These are phyloP conservation scores for Chlamydomonas schloesseri DNA, from an alignment of 139 green algal species.

Conservation along the genomic window DNA sequence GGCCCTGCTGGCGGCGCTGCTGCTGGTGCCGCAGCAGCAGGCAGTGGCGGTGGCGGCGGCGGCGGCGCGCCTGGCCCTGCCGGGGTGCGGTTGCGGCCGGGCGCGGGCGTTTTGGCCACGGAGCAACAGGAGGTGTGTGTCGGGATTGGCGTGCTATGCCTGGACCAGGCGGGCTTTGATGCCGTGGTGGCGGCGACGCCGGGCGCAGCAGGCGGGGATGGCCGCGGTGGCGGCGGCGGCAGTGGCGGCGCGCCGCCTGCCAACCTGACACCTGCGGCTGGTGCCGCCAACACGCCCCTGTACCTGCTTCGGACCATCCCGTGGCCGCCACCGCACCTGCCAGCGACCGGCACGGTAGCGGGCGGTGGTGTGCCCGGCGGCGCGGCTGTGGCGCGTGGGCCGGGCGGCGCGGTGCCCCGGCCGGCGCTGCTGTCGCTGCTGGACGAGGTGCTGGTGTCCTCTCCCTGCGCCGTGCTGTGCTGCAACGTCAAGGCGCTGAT, in stretches of 20 bases:
- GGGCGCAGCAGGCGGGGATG: neutral
- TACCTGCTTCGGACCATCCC: neutral
- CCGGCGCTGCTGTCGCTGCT: constrained; percentile 3
- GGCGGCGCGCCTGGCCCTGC: neutral
- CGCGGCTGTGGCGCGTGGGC: too few species aligned
- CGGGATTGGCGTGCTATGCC: neutral
- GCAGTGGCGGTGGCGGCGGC: neutral
- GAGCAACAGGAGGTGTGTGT: constrained; percentile 29
- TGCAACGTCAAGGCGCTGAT: constrained; percentile 36
- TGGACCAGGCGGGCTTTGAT: neutral
- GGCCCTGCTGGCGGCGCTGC: too few species aligned
- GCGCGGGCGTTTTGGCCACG: constrained; percentile 1
- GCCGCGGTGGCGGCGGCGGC: neutral
- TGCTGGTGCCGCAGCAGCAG: neutral
- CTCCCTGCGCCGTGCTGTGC: constrained; percentile 13
- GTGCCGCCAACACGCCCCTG: neutral
- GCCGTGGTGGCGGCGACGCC: neutral
- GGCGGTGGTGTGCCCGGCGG: neutral
- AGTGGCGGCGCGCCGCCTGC: too few species aligned
- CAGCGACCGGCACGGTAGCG: too few species aligned
- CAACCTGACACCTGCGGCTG: neutral
- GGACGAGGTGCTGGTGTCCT: constrained; percentile 2
- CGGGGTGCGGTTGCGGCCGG: neutral
- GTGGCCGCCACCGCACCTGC: neutral
- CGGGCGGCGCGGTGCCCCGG: neutral